Evolutionary conservation across 257 asterid genomes (phyloP), one percentile per base, ranked within the genome.

Genomic region (Leptodermis oblonga): DNA sequence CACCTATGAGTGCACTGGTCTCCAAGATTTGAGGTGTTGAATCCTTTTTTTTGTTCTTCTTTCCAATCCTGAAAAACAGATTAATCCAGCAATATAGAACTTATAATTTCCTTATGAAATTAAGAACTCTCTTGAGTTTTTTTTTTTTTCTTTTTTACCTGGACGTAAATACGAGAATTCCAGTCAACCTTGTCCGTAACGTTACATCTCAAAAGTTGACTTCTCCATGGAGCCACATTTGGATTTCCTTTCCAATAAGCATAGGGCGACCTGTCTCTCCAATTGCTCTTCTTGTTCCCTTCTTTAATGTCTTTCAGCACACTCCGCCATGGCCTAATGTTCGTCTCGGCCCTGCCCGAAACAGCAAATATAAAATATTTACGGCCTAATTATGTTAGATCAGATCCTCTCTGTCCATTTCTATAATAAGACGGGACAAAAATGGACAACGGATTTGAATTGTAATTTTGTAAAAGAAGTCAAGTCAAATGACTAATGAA

Each of bases 221-320:
- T 77, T 79, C 98, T 84, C 88, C 90, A 82, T 2, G 90, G 92
- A 73, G 82, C 68, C 52, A 84, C 92, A 17, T 54, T 9, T 15
- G 97, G 98, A 67, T 92, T 90, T 62, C 98, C 98, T 53, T 68
- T 92, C 98, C 98, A 92, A 62, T 90, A 92, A 25, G 98, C 98
- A 73, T 83, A 87, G 41, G 98, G 92, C 56, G 70, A 82, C 79
- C 98, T 86, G 1, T 90, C 92, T 70, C 77, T 88, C 98, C 98
- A 92, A 69, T 79, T 86, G 59, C 68, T 78, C 76, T 63, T 86
- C 72, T 85, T 67, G 62, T 90, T 86, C 54, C 96, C 97, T 82
- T 88, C 83, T 84, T 76, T 79, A 70, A 92, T 86, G 54, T 85
- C 90, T 75, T 83, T 77, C 73, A 88, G 60, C 65, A 82, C 81